These are phyloP conservation scores for Ananas comosus DNA, from an alignment of 176 grass and related monocot species.

Conservation along the genomic window DNA sequence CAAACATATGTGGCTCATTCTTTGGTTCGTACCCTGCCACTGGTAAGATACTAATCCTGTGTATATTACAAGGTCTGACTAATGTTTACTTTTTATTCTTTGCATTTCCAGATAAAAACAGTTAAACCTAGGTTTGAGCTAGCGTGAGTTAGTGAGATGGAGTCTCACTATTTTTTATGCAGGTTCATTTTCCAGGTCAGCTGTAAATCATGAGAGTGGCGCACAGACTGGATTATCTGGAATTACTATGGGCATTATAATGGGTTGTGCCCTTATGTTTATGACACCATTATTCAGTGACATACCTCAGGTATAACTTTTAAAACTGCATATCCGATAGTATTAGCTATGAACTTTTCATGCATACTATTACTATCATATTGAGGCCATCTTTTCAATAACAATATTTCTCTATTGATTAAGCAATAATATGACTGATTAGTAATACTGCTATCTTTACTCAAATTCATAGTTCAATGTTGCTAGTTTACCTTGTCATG, in stretches of 20 bases:
- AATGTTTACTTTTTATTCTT: slow-evolving; percentile 12
- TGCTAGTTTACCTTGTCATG: no score
- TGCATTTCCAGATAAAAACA: slow-evolving; percentile 8
- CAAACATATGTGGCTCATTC: slow-evolving; percentile 92
- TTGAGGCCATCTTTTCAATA: neutral
- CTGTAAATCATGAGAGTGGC: slow-evolving; percentile 93
- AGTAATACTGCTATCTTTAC: neutral
- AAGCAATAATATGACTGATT: no score
- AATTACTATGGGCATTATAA: slow-evolving; percentile 94
- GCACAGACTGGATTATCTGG: slow-evolving; percentile 82
- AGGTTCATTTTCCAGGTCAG: slow-evolving; percentile 99
- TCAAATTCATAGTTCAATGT: no score
- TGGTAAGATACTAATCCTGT: slow-evolving; percentile 38
- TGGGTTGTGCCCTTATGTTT: slow-evolving; percentile 78
- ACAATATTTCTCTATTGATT: no score
- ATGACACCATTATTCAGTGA: slow-evolving; percentile 93
- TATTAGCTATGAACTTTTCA: neutral
- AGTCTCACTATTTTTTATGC: slow-evolving; percentile 22
- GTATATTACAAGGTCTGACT: slow-evolving; percentile 9
- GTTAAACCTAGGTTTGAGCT: slow-evolving; percentile 4
- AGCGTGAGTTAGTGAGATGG: slow-evolving; percentile 15
- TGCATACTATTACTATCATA: neutral
- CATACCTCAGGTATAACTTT: slow-evolving; percentile 77
- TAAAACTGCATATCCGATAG: no score
- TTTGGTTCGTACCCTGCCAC: slow-evolving; percentile 87